phyloP scores from a whole-genome alignment of 2,329 filamentous ascomycete genomes.

The Purpureocillium takamizusanense region DNA sequence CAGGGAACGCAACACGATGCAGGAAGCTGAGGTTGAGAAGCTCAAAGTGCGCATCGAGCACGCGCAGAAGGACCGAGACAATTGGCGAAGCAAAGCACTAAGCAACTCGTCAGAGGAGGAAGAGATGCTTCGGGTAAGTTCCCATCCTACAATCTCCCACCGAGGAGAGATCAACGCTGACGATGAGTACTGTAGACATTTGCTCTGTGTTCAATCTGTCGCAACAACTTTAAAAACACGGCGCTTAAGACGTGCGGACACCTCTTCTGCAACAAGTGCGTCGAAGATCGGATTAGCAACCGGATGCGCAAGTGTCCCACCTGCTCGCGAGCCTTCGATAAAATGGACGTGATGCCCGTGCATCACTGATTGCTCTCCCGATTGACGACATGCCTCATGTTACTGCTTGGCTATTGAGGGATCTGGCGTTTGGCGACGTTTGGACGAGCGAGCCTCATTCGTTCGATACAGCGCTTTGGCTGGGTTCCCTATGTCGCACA shows the following conservation, averaged over 20 bases:
- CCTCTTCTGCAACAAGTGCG: slow-evolving; percentile 83
- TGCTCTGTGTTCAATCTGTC: slow-evolving; percentile 79
- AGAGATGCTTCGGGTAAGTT: slow-evolving; percentile 75
- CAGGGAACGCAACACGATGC: slow-evolving; percentile 48
- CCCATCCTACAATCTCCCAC: neutral
- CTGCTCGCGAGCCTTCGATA: slow-evolving; percentile 86
- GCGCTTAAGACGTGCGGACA: slow-evolving; percentile 91
- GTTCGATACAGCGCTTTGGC: too few species aligned
- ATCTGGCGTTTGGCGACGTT: slow-evolving; percentile 2
- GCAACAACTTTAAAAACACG: slow-evolving; percentile 88
- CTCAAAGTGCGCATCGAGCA: slow-evolving; percentile 70
- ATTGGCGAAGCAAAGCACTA: slow-evolving; percentile 73
- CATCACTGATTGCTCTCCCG: slow-evolving; percentile 31
- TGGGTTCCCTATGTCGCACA: too few species aligned
- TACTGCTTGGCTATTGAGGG: slow-evolving; percentile 1
- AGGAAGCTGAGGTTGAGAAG: slow-evolving; percentile 71
- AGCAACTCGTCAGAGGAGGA: slow-evolving; percentile 76
- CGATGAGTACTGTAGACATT: slow-evolving; percentile 19
- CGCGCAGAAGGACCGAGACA: slow-evolving; percentile 72
- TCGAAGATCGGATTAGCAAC: slow-evolving; percentile 81
- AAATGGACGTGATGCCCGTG: slow-evolving; percentile 75
- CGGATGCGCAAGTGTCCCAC: slow-evolving; percentile 92
- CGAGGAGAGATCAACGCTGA: slow-evolving; percentile 1
- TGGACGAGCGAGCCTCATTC: slow-evolving; percentile 1
- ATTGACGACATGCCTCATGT: neutral